Conservation (phyloP, 371 early-diverging fungal species). For the Mortierella sp. region DNA sequence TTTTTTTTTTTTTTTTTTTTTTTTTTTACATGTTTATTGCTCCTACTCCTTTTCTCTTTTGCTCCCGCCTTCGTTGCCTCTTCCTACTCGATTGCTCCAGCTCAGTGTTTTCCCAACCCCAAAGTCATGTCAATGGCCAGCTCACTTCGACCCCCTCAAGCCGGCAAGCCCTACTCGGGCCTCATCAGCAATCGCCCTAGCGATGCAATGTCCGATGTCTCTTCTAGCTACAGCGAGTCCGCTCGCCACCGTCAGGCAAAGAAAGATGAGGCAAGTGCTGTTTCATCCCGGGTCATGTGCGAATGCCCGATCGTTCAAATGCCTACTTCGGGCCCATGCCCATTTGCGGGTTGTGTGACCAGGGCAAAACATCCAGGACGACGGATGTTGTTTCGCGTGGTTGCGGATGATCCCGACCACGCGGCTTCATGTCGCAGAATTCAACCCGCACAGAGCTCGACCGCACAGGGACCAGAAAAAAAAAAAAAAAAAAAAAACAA, state of each 20-base stretch:
- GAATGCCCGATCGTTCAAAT: no score
- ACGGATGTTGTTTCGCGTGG: no score
- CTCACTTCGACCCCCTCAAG: slow-evolving; percentile 52
- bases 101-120: not conserved
- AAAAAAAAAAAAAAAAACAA: not conserved
- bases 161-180: slow-evolving; percentile 40
- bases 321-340: no score
- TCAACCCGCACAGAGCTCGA: no score
- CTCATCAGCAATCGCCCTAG: slow-evolving; percentile 37
- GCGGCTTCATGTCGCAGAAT: no score
- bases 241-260: slow-evolving; percentile 61
- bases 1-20: not conserved
- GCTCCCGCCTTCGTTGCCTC: not conserved
- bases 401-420: no score
- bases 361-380: no score
- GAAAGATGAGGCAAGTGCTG: slow-evolving; percentile 56
- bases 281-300: not conserved
- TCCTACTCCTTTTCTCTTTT: not conserved
- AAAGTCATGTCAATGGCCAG: slow-evolving; percentile 45
- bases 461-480: no score
- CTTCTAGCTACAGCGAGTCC: slow-evolving; percentile 50
- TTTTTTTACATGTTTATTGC: not conserved
- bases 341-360: no score
- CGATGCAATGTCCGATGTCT: slow-evolving; percentile 53
- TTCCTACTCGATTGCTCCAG: not conserved